Evolutionary conservation across 345 rosid species (phyloP), one percentile per base, ranked within the genome.

Genomic region (Mercurialis annua): DNA sequence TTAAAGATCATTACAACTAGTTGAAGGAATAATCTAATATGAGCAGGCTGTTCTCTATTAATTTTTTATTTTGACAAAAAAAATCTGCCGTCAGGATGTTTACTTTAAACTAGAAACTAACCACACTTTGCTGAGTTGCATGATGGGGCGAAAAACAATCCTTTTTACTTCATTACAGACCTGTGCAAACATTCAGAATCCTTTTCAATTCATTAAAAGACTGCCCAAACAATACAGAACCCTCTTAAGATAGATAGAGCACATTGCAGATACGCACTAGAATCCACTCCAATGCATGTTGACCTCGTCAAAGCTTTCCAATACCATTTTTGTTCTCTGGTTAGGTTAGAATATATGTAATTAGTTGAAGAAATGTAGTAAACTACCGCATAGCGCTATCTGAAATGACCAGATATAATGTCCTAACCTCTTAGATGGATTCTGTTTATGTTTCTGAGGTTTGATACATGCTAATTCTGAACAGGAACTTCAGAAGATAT

Each of bases 401-500:
- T 58, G 27, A 42, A 56, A 49, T 69, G 42, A 34, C 67, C 68
- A 46, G 62, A 58, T 65, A 38, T 7, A 18, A 30, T 51, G 43
- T 51, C 48, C 18, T 49, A 26, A 51, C 46, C 23, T 11, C 55
- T 50, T 40, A 38, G 55, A 64, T 65, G 53, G 71, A 54, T 75
- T 75, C 65, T 61, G 6, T 58, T 64, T 73, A 48, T 60, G 44
- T 68, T 69, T 69, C 74, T 76, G 20, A 43, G 50, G 17, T 49
- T 67, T 61, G 67, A 75, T 42, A 29, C 27, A 15, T 76, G 71
- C 56, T 49, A 3, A 20, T 74, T 78, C 42, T 67, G 74, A 73
- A 70, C 92, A 94, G 99, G 89, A 94, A 77, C 92, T 91, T 65
- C 77, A 80, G 76, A 68, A 69, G 71, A 74, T 94, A 64, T 85